Evolutionary conservation across 306 rosid genomes (phyloP), one percentile per base, ranked within the genome.

Genomic region (Prosopis cineraria): DNA sequence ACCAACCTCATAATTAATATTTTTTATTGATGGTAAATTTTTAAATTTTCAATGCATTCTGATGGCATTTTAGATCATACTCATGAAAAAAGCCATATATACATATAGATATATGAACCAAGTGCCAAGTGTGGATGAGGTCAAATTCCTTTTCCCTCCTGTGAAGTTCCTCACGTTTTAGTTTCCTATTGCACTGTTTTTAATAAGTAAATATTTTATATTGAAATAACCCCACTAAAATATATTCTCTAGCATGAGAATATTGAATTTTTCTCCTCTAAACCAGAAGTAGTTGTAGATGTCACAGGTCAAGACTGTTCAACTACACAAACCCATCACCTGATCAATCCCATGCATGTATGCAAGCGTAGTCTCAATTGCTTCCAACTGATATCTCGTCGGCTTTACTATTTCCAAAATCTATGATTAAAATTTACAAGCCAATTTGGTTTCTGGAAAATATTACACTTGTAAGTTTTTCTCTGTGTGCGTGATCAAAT

Each of bases 281-380:
- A 10, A 11, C 64, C 29, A 25, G 37, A 68, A 40, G 44, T 7
- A 68, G 6, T 24, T 10, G 55, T 24, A 39, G 19, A 7, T n/a
- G 34, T 73, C 72, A 43, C 34, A 41, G 36, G 29, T 72, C 50
- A 25, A 52, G 20, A 20, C 53, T 34, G 65, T 72, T 52, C 39
- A 11, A 72, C 76, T 50, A 31, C 50, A 72, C 24, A 72, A 33
- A 56, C 7, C 34, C 19, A 11, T 10, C 4, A 24, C 4, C 34
- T 56, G 64, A 56, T 56, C n/a, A 7, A 11, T 10, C 24, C 24
- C 62, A 10, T 20, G 12, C 27, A 53, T 53, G 7, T 6, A 10
- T 14, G 47, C 1, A 14, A 50, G 2, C 19, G 63, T 24, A 24
- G 25, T 24, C 67, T 14, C 40, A 30, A 30, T 60, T 60, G 20